phyloP scores from a whole-genome alignment of 345 rosid genomes.

The Murraya paniculata region DNA sequence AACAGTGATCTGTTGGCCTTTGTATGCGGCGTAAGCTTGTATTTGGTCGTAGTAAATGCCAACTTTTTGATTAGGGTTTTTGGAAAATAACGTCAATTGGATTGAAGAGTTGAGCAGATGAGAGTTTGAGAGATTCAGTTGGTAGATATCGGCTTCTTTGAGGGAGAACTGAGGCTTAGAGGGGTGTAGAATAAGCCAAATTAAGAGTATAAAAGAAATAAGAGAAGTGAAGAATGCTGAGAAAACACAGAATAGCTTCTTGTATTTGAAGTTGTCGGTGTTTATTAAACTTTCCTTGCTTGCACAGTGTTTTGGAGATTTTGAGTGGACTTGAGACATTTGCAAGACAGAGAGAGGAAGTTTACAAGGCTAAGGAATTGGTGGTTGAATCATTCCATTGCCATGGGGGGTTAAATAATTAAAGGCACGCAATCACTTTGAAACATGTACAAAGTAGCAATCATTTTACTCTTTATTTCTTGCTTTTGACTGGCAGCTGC shows the following conservation, averaged over 20 bases:
- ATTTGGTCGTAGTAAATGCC: constrained; percentile 82
- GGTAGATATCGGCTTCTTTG: constrained; percentile 54
- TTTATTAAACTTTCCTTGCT: constrained; percentile 29
- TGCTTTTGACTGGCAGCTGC: constrained; percentile 29
- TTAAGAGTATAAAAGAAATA: constrained; percentile 49
- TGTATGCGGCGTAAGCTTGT: constrained; percentile 58
- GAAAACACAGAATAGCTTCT: constrained; percentile 53
- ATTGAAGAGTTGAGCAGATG: constrained; percentile 83
- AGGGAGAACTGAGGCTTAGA: constrained; percentile 72
- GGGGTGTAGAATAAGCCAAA: constrained; percentile 78
- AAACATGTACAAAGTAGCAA: constrained; percentile 9
- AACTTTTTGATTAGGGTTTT: constrained; percentile 67
- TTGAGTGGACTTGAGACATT: constrained; percentile 62
- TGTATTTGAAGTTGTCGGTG: constrained; percentile 36
- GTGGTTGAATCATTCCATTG: not conserved
- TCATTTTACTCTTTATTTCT: constrained; percentile 16
- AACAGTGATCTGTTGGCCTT: constrained; percentile 74
- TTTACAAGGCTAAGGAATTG: constrained; percentile 18
- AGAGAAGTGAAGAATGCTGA: constrained; percentile 48
- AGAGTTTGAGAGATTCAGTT: constrained; percentile 59
- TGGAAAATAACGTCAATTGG: constrained; percentile 57
- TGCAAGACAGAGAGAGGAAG: constrained; percentile 21
- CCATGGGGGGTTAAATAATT: constrained; percentile 21
- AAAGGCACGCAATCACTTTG: constrained; percentile 15
- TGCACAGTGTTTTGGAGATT: constrained; percentile 83